Conservation (phyloP, 176 grass and related monocot genomes). For the Echinochloa phyllopogon region DNA sequence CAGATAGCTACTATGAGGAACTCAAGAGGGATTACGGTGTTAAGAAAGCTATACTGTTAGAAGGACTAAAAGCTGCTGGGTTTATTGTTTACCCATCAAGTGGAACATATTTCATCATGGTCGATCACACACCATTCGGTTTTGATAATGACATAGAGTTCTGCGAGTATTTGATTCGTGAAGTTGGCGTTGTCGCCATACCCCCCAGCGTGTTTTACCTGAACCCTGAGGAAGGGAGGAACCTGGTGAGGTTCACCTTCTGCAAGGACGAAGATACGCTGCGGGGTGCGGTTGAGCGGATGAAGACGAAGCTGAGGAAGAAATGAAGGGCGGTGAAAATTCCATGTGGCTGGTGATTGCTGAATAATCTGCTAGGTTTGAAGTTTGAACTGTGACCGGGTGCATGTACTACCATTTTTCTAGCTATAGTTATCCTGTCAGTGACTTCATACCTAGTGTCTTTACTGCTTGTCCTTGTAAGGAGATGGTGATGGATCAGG, state of each 20-base stretch:
- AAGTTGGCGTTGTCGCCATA: conserved; percentile 86
- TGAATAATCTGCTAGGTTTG: conserved; percentile 50
- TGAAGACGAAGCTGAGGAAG: conserved; percentile 84
- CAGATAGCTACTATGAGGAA: conserved; percentile 85
- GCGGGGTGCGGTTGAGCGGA: conserved; percentile 72
- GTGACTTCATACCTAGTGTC: conserved; percentile 36
- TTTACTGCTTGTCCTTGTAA: conserved; percentile 18
- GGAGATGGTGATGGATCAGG: conserved; percentile 30
- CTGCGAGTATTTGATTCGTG: conserved; percentile 89
- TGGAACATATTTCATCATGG: conserved; percentile 92
- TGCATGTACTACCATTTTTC: conserved; percentile 35
- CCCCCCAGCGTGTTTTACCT: conserved; percentile 97
- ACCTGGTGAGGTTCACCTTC: conserved; percentile 96
- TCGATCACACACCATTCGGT: conserved; percentile 93
- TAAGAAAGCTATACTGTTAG: conserved; percentile 81
- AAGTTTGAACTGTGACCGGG: conserved; percentile 12
- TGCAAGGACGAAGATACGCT: conserved; percentile 94
- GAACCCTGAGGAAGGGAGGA: conserved; percentile 92
- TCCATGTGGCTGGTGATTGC: conserved; percentile 29
- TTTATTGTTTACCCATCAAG: conserved; percentile 92
- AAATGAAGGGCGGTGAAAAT: conserved; percentile 35
- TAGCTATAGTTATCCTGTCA: conserved; percentile 29
- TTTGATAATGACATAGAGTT: conserved; percentile 78
- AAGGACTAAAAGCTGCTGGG: conserved; percentile 73
- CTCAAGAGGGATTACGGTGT: conserved; percentile 75